Conservation (phyloP, 2,329 filamentous ascomycete genomes). For the Thielaviopsis musarum region DNA sequence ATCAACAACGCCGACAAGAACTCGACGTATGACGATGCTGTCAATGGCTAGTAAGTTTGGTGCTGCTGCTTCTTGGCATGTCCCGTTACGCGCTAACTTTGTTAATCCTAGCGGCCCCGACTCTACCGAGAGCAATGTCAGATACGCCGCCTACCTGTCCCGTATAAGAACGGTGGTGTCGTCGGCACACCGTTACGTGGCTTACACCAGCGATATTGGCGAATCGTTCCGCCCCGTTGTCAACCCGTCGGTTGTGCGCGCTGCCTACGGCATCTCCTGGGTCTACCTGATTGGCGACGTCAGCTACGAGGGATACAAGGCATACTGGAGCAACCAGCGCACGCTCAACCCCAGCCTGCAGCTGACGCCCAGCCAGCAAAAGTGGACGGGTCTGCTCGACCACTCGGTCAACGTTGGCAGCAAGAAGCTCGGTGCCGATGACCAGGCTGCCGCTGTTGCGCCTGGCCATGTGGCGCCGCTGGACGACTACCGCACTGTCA, state of each 20-base stretch:
- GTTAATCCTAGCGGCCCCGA: conserved; percentile 32
- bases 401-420: conserved; percentile 17
- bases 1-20: conserved; percentile 43
- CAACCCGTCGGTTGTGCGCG: conserved; percentile 63
- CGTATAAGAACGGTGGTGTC: conserved; percentile 74
- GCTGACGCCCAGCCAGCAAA: conserved; percentile 32
- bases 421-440: conserved; percentile 2
- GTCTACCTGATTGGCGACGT: conserved; percentile 84
- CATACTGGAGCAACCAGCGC: conserved; percentile 73
- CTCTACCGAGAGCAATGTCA: conserved; percentile 68
- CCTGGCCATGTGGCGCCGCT: conserved; percentile 45
- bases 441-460: background rate
- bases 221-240: conserved; percentile 90
- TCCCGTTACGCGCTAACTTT: background rate
- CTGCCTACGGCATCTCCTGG: conserved; percentile 86
- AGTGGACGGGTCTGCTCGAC: conserved; percentile 28
- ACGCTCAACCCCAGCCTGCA: conserved; percentile 51
- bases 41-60: conserved; percentile 9
- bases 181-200: conserved; percentile 86
- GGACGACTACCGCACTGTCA: conserved; percentile 81
- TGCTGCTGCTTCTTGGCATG: background rate
- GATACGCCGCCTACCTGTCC: conserved; percentile 85
- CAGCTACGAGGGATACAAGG: conserved; percentile 83
- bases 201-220: conserved; percentile 91
- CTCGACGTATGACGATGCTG: conserved; percentile 37